Conservation (phyloP, 1,284 basidiomycete genomes). For the Amylostereum chailletii region DNA sequence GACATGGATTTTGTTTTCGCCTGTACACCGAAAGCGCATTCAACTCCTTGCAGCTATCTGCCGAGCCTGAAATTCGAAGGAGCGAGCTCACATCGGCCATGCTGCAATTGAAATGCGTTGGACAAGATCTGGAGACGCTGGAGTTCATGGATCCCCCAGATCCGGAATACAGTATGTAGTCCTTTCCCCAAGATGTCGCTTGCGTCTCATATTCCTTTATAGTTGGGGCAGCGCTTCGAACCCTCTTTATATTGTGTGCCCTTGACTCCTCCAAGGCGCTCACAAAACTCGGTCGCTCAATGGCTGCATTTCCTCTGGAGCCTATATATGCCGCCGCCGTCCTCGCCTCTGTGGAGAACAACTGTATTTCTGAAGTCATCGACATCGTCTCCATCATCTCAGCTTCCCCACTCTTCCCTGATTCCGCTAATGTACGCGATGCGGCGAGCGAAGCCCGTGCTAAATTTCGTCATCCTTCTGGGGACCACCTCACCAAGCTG, state of each 20-base stretch:
- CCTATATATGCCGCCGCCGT: slow-evolving; percentile 74
- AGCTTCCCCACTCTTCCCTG: slow-evolving; percentile 69
- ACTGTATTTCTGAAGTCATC: slow-evolving; percentile 68
- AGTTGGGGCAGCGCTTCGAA: slow-evolving; percentile 69
- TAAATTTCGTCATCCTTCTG: slow-evolving; percentile 78
- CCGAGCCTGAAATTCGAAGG: slow-evolving; percentile 83
- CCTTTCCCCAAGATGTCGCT: not conserved
- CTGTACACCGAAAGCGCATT: slow-evolving; percentile 82
- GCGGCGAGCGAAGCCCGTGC: slow-evolving; percentile 56
- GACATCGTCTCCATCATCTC: slow-evolving; percentile 76
- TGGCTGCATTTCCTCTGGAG: slow-evolving; percentile 82
- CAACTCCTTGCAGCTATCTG: slow-evolving; percentile 51
- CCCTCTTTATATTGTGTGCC: slow-evolving; percentile 70
- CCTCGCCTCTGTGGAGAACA: slow-evolving; percentile 61
- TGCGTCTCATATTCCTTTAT: slow-evolving; percentile 6
- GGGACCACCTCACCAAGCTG: slow-evolving; percentile 87
- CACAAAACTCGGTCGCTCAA: slow-evolving; percentile 64
- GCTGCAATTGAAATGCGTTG: slow-evolving; percentile 78
- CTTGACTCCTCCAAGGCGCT: slow-evolving; percentile 56
- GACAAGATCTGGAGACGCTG: slow-evolving; percentile 69
- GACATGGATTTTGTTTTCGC: slow-evolving; percentile 78
- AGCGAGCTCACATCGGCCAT: slow-evolving; percentile 78
- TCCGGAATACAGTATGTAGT: slow-evolving; percentile 50
- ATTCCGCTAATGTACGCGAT: slow-evolving; percentile 65
- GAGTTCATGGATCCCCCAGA: slow-evolving; percentile 85